These are phyloP conservation scores for Acarospora socialis DNA, from an alignment of 2,329 filamentous ascomycete species.

Conservation along the genomic window DNA sequence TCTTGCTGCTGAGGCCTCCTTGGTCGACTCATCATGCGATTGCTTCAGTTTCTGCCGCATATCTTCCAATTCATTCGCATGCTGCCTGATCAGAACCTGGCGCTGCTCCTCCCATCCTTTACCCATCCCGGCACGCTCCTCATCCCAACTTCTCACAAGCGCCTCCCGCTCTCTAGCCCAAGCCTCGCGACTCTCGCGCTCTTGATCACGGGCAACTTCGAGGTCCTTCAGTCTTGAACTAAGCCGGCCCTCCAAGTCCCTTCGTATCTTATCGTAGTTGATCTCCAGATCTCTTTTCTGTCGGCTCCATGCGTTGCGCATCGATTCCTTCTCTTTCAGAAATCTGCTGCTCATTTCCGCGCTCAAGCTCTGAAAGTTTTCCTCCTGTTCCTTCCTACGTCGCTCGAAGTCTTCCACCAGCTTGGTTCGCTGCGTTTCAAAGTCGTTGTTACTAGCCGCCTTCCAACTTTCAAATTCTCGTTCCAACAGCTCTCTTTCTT, in stretches of 20 bases:
- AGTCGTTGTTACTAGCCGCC: too few species aligned
- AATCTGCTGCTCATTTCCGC: too few species aligned
- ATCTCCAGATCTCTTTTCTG: conserved; percentile 27
- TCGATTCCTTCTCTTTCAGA: conserved; percentile 8
- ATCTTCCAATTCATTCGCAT: conserved; percentile 37
- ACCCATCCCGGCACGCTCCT: conserved; percentile 36
- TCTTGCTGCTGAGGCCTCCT: conserved; percentile 23
- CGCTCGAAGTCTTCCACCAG: too few species aligned
- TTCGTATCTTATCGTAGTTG: conserved; percentile 27
- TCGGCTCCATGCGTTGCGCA: conserved; percentile 20
- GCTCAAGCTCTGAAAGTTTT: conserved; percentile 22
- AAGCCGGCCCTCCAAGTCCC: conserved; percentile 29
- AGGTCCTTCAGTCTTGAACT: conserved; percentile 30
- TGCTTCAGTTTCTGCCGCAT: conserved; percentile 28
- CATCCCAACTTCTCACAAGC: conserved; percentile 28
- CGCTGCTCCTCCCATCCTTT: conserved; percentile 30
- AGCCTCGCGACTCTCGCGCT: conserved; percentile 31
- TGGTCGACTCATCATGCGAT: conserved; percentile 22
- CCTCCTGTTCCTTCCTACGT: conserved; percentile 22
- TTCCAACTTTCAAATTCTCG: too few species aligned
- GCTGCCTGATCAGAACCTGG: conserved; percentile 14
- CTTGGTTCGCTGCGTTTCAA: too few species aligned
- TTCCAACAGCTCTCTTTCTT: too few species aligned
- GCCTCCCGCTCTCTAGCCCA: conserved; percentile 31
- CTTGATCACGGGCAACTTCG: conserved; percentile 31